phyloP scores from a whole-genome alignment of 2,329 filamentous ascomycete species.

The Aureobasidium uvarum region DNA sequence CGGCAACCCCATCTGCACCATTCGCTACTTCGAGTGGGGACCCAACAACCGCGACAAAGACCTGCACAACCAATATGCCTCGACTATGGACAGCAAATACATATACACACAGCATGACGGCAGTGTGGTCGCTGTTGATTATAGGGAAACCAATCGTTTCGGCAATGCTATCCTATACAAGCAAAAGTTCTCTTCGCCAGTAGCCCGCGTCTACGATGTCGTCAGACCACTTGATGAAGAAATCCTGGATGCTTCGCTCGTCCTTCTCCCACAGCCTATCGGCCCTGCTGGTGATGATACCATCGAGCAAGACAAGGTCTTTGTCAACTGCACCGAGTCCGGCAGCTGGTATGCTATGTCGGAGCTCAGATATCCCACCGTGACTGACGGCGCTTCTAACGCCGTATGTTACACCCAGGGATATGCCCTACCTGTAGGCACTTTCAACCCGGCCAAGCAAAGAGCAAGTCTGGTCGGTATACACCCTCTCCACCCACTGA shows the following conservation, averaged over 20 bases:
- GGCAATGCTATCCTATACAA: slow-evolving; percentile 31
- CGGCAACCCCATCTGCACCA: slow-evolving; percentile 75
- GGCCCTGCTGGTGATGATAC: slow-evolving; percentile 48
- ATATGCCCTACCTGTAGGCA: slow-evolving; percentile 46
- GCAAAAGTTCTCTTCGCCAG: slow-evolving; percentile 57
- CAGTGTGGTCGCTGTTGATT: slow-evolving; percentile 75
- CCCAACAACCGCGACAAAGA: slow-evolving; percentile 90
- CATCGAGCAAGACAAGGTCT: slow-evolving; percentile 53
- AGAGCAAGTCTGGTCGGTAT: slow-evolving; percentile 42
- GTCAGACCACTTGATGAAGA: slow-evolving; percentile 68
- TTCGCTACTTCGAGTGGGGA: slow-evolving; percentile 92
- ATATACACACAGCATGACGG: slow-evolving; percentile 86
- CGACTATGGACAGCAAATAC: slow-evolving; percentile 82
- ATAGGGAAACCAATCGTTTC: slow-evolving; percentile 46
- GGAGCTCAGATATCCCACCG: slow-evolving; percentile 78
- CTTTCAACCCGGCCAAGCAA: slow-evolving; percentile 30
- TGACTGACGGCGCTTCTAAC: slow-evolving; percentile 65
- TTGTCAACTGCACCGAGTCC: slow-evolving; percentile 80
- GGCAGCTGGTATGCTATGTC: slow-evolving; percentile 95
- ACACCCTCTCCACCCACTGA: slow-evolving; percentile 37
- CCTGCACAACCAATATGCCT: slow-evolving; percentile 75
- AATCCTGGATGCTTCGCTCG: slow-evolving; percentile 66
- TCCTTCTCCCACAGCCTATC: slow-evolving; percentile 82
- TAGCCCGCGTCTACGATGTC: slow-evolving; percentile 86
- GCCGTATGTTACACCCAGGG: slow-evolving; percentile 55